Evolutionary conservation across 257 asterid genomes (phyloP), one percentile per base, ranked within the genome.

Genomic region (Perilla frutescens): DNA sequence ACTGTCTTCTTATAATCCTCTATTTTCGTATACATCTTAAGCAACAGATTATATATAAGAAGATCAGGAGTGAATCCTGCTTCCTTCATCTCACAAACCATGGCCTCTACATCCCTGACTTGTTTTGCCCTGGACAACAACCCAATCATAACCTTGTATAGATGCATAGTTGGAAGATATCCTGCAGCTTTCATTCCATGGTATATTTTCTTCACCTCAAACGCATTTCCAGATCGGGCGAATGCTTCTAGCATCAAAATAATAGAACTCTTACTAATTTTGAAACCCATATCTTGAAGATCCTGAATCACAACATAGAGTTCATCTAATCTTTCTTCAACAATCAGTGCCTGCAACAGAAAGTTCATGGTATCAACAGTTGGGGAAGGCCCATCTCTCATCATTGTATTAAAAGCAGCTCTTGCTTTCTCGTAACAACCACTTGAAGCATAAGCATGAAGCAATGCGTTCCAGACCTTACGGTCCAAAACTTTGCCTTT

Each of bases 231-330:
- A 9, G 93, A 86, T 83, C 83, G 83, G 53, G 97, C 92, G 70
- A 94, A 94, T n/a, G 97, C 99, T 51, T 94, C 99, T 37, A 91
- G 90, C 99, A 94, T 90, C 89, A 91, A 83, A 71, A 88, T 70
- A 73, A 91, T 87, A 26, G 99, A 82, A 71, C 91, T 86, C 77
- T 91, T 91, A 74, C 99, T 90, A 78, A 94, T 89, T 78, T 88
- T 90, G 82, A 91, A 91, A 51, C 98, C 97, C 97, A 91, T 90
- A 76, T 94, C 99, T 84, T 94, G 98, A 67, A 94, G 83, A 79
- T 94, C 99, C 84, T 91, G 92, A 81, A 94, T 84, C 83, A 84
- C 93, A 76, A 91, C 96, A 72, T 91, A 90, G 47, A 94, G 96
- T 82, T 94, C 99, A 74, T 82, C 78, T 79, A 94, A 82, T 81